These are phyloP conservation scores for Trametes cubensis DNA, from an alignment of 768 basidiomycete species.

Conservation along the genomic window DNA sequence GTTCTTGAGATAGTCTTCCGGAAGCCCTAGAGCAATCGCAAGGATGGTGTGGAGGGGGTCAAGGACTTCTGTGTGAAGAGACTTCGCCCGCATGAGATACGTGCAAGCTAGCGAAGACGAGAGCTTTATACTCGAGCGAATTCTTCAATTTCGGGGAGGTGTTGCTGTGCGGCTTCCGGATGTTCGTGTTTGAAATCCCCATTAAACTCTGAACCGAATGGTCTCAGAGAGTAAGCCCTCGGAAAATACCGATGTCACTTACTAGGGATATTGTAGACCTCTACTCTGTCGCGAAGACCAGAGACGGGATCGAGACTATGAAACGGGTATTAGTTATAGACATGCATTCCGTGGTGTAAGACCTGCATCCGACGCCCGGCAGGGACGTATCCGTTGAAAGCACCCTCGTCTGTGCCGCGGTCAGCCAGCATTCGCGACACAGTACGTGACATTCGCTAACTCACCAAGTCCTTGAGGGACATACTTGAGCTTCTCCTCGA, in stretches of 20 bases:
- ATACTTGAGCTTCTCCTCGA: conserved; percentile 53
- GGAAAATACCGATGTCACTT: neutral
- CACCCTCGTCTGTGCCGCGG: conserved; percentile 38
- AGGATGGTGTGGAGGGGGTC: conserved; percentile 50
- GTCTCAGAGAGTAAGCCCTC: no score
- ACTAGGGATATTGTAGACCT: conserved; percentile 57
- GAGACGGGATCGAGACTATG: conserved; percentile 35
- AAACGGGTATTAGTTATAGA: neutral
- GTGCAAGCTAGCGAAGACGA: neutral
- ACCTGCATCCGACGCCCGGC: conserved; percentile 45
- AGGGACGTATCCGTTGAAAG: conserved; percentile 53
- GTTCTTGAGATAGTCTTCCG: conserved; percentile 50
- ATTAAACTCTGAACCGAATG: conserved; percentile 42
- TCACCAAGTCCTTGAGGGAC: conserved; percentile 40
- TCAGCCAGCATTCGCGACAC: neutral
- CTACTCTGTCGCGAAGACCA: conserved; percentile 46
- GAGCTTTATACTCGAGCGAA: conserved; percentile 40
- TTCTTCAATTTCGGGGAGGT: conserved; percentile 47
- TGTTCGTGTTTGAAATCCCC: conserved; percentile 46
- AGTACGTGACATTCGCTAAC: neutral
- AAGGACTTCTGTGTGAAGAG: conserved; percentile 49
- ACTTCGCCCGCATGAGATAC: conserved; percentile 19
- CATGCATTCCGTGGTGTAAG: neutral
- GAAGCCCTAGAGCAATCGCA: conserved; percentile 55
- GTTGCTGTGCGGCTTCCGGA: conserved; percentile 42